A percentile compares a stretch with the other conserved stretches of the same genome.
Evolutionary conservation across 2,329 filamentous ascomycete species (phyloP).

Genomic region (Aspergillus luchuensis): DNA sequence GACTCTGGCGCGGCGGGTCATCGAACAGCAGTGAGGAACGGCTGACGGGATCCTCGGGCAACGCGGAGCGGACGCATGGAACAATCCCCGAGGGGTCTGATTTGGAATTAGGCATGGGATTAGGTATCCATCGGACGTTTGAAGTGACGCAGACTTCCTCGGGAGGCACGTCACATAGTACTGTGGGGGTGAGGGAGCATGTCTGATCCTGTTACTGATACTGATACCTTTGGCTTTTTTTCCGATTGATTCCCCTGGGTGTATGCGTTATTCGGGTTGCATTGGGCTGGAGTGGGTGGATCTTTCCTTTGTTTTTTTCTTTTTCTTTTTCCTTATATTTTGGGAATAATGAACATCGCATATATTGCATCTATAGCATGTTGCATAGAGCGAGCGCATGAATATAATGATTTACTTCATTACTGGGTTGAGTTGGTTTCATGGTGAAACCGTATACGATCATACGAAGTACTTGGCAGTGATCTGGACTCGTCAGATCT

Average conservation of each 20-base stretch:
- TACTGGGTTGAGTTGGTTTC: too few relatives aligned
- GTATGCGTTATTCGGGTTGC: not conserved
- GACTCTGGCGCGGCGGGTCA: slow-evolving; percentile 19
- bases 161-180: not conserved
- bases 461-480: too few relatives aligned
- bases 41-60: slow-evolving; percentile 20
- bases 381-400: too few relatives aligned
- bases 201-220: not conserved
- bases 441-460: too few relatives aligned
- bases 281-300: not conserved
- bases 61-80: not conserved
- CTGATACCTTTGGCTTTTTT: not conserved
- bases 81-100: not conserved
- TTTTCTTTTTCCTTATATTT: too few relatives aligned
- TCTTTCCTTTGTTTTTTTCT: not conserved
- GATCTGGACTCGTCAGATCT: too few relatives aligned
- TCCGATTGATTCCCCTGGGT: not conserved
- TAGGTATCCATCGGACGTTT: slow-evolving; percentile 33
- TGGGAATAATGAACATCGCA: too few relatives aligned
- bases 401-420: too few relatives aligned
- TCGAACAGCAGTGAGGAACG: slow-evolving; percentile 33
- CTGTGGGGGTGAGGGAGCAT: not conserved
- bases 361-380: too few relatives aligned
- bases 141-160: slow-evolving; percentile 31
- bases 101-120: slow-evolving; percentile 17